A percentile compares a stretch with the other conserved stretches of the same genome.
These are phyloP conservation scores for Massariosphaeria phaeospora DNA, from an alignment of 495 filamentous ascomycete species.

Conservation along the genomic window DNA sequence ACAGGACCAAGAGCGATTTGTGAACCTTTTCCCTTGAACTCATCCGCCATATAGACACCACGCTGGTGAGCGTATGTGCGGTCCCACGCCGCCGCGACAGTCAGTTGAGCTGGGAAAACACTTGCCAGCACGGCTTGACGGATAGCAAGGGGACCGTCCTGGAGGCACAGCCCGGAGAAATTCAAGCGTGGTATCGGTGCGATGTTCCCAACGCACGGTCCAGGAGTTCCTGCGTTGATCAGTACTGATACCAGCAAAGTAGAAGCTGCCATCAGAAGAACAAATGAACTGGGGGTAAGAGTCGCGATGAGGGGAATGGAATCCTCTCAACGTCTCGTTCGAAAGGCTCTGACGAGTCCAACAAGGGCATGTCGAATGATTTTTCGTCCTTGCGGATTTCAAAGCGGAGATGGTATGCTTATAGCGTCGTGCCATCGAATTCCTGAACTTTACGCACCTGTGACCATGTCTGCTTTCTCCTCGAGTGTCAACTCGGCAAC, in stretches of 20 bases:
- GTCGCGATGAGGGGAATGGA: too few species aligned
- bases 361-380: too few species aligned
- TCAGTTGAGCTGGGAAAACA: constrained; percentile 33
- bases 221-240: constrained; percentile 26
- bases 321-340: too few species aligned
- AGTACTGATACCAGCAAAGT: not conserved
- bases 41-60: constrained; percentile 31
- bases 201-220: constrained; percentile 50
- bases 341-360: too few species aligned
- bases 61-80: constrained; percentile 23
- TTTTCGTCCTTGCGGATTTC: too few species aligned
- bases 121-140: constrained; percentile 58
- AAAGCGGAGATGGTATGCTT: too few species aligned
- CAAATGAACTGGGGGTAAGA: too few species aligned
- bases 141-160: constrained; percentile 60
- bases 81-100: constrained; percentile 31
- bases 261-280: not conserved
- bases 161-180: constrained; percentile 60
- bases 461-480: constrained; percentile 57
- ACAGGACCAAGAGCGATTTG: constrained; percentile 45
- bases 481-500: constrained; percentile 55
- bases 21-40: constrained; percentile 34
- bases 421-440: too few species aligned
- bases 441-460: constrained; percentile 31
- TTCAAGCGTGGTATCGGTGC: constrained; percentile 50